Evolutionary conservation across 2,329 filamentous ascomycete genomes (phyloP).

Genomic region (Ophiostoma ulmi): DNA sequence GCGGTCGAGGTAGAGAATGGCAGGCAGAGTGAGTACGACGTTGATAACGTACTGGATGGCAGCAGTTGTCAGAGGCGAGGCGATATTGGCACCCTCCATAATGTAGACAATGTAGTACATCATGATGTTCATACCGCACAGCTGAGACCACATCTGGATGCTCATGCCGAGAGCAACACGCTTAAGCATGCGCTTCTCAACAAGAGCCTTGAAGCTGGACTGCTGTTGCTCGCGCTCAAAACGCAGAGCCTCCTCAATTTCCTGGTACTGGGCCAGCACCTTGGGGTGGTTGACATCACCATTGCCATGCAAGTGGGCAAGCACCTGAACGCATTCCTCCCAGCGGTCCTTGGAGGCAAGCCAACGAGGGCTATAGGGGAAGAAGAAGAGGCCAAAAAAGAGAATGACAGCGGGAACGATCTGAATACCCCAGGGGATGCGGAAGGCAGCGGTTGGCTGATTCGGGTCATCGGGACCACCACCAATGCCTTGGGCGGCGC

Average conservation of each 20-base stretch:
- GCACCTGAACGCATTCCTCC: slow-evolving; percentile 56
- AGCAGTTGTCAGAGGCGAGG: slow-evolving; percentile 52
- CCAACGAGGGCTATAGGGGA: slow-evolving; percentile 69
- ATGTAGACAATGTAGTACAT: slow-evolving; percentile 57
- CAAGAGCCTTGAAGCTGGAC: slow-evolving; percentile 46
- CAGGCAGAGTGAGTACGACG: slow-evolving; percentile 54
- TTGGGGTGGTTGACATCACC: slow-evolving; percentile 53
- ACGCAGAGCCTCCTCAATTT: slow-evolving; percentile 51
- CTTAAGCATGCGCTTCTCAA: slow-evolving; percentile 49
- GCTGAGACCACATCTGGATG: slow-evolving; percentile 56
- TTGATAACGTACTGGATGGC: slow-evolving; percentile 62
- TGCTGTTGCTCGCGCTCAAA: slow-evolving; percentile 50
- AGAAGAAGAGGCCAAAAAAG: slow-evolving; percentile 54
- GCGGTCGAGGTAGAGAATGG: slow-evolving; percentile 56
- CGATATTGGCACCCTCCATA: slow-evolving; percentile 54
- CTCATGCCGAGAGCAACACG: slow-evolving; percentile 54
- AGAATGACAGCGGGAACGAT: slow-evolving; percentile 49
- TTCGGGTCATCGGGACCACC: slow-evolving; percentile 46
- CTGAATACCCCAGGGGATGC: slow-evolving; percentile 59
- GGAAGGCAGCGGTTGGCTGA: slow-evolving; percentile 51
- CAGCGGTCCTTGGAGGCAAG: slow-evolving; percentile 62
- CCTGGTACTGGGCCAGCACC: slow-evolving; percentile 59
- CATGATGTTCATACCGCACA: slow-evolving; percentile 58
- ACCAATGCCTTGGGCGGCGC: slow-evolving; percentile 48
- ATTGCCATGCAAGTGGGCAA: slow-evolving; percentile 54